These are phyloP conservation scores for Mycena rebaudengoi DNA, from an alignment of 768 basidiomycete species.

Conservation along the genomic window DNA sequence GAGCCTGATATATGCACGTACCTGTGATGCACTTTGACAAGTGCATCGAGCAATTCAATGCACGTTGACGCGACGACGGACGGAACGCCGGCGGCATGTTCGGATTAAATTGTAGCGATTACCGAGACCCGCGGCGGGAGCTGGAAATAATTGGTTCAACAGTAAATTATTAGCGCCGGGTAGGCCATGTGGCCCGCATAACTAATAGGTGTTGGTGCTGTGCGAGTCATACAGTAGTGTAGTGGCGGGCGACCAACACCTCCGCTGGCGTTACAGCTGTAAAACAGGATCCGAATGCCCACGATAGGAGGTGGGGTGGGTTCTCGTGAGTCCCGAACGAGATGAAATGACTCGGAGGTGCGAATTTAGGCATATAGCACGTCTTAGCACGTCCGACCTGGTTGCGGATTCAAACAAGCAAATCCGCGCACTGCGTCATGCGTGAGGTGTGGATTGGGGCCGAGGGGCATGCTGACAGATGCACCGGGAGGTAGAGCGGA, in stretches of 20 bases:
- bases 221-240: background rate
- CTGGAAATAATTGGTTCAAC: too few species aligned
- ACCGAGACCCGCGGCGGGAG: slow-evolving; percentile 20
- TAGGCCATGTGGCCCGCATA: slow-evolving; percentile 3
- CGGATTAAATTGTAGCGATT: background rate
- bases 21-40: background rate
- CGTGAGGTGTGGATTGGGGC: too few species aligned
- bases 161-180: slow-evolving; percentile 7
- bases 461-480: too few species aligned
- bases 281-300: background rate
- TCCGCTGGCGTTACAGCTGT: slow-evolving; percentile 2
- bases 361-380: background rate
- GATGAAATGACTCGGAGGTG: background rate
- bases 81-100: slow-evolving; percentile 20
- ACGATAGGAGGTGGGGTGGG: background rate
- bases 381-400: too few species aligned
- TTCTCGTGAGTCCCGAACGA: background rate
- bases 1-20: background rate
- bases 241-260: background rate
- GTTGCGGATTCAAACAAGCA: too few species aligned
- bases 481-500: too few species aligned
- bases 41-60: background rate
- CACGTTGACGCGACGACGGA: background rate
- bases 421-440: too few species aligned
- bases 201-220: background rate